Conservation (phyloP, 1,284 basidiomycete species). For the Macrocystidia cucumis region DNA sequence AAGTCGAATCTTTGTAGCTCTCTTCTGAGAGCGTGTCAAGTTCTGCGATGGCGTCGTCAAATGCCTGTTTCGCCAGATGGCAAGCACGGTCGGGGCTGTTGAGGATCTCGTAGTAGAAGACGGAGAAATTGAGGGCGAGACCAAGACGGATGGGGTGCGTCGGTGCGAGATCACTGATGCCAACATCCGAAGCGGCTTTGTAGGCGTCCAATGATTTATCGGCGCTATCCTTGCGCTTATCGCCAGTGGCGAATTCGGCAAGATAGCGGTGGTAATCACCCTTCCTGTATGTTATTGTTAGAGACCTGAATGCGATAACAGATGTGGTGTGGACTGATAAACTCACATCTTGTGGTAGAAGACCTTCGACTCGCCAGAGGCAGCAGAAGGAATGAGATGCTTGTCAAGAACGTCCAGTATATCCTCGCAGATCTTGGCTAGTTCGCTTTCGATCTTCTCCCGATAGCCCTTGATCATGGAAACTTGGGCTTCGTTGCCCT, state of each 20-base stretch:
- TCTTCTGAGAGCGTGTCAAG: conserved; percentile 99
- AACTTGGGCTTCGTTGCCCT: conserved; percentile 98
- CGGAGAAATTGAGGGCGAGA: conserved; percentile 99
- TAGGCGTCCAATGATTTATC: conserved; percentile 99
- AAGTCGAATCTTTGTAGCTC: conserved; percentile 98
- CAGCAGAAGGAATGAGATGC: conserved; percentile 98
- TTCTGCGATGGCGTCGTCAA: conserved; percentile 99
- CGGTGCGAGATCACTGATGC: conserved; percentile 94
- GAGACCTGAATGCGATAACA: conserved; percentile 9
- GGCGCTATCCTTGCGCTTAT: conserved; percentile 97
- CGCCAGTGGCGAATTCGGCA: conserved; percentile 98
- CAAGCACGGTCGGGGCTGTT: conserved; percentile 99
- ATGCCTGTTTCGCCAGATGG: conserved; percentile 99
- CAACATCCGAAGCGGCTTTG: conserved; percentile 99
- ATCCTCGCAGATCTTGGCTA: conserved; percentile 99
- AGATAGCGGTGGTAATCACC: conserved; percentile 99
- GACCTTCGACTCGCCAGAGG: conserved; percentile 97
- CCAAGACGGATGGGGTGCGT: conserved; percentile 99
- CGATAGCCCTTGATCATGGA: conserved; percentile 99
- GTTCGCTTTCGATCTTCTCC: conserved; percentile 97
- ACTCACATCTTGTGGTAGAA: conserved; percentile 99
- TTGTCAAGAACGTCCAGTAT: conserved; percentile 98
- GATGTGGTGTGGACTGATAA: background rate
- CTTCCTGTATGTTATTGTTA: too few species aligned
- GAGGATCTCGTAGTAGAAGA: conserved; percentile 99